phyloP scores from a whole-genome alignment of 768 basidiomycete species.

The Auricularia cornea region DNA sequence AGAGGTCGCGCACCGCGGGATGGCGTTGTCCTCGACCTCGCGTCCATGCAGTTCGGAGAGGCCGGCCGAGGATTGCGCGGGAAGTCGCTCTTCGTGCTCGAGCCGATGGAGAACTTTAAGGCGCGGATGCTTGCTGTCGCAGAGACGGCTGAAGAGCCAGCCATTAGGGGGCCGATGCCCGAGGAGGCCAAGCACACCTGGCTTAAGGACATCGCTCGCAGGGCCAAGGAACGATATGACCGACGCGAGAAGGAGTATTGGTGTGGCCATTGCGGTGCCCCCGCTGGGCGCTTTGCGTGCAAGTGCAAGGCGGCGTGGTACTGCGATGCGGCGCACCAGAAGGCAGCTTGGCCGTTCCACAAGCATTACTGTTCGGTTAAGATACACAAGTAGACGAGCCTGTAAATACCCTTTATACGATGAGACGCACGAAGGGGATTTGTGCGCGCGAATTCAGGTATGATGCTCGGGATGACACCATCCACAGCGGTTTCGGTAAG shows the following conservation, averaged over 20 bases:
- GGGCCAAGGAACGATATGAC: constrained; percentile 13
- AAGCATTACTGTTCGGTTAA: constrained; percentile 1
- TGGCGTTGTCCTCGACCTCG: constrained; percentile 8
- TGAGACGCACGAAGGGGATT: too few relatives aligned
- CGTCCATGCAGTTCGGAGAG: constrained; percentile 19
- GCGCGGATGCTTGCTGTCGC: background rate
- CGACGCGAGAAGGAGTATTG: constrained; percentile 3
- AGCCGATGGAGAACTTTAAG: constrained; percentile 8
- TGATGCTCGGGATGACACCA: too few relatives aligned
- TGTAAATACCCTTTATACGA: too few relatives aligned
- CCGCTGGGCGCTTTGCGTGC: constrained; percentile 5
- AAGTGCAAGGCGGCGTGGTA: constrained; percentile 10
- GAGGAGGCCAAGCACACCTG: constrained; percentile 2
- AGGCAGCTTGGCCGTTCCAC: constrained; percentile 15
- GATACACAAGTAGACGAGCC: too few relatives aligned
- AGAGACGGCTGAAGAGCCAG: background rate
- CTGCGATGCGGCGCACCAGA: constrained; percentile 14
- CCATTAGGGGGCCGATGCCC: background rate
- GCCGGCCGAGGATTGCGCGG: constrained; percentile 11
- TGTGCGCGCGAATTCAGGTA: too few relatives aligned
- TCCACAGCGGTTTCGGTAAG: too few relatives aligned
- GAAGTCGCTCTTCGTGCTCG: constrained; percentile 10
- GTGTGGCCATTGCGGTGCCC: constrained; percentile 15
- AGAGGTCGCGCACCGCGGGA: background rate
- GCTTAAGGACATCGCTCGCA: constrained; percentile 10